Evolutionary conservation across 2,329 filamentous ascomycete species (phyloP).

Genomic region (Diaporthe sp.): DNA sequence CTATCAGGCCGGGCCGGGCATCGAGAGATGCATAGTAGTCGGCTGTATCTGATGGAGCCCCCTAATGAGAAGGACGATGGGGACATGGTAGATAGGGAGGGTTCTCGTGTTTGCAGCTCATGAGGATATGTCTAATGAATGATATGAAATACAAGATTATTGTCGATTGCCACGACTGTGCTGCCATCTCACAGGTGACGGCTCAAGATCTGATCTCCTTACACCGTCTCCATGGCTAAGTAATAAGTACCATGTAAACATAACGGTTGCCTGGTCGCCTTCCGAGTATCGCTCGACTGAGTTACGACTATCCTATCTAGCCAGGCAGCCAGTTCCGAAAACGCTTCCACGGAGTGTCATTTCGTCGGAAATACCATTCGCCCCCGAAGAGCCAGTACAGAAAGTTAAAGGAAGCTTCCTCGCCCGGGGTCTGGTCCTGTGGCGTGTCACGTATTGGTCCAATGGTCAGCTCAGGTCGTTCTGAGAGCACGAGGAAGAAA

Average conservation of each 20-base stretch:
- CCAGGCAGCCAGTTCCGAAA: background rate
- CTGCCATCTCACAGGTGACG: no score
- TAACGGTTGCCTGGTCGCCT: background rate
- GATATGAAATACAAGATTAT: conserved; percentile 34
- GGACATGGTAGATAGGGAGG: conserved; percentile 2
- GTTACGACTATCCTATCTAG: background rate
- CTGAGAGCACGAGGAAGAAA: no score
- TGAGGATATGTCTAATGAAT: conserved; percentile 38
- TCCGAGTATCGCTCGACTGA: background rate
- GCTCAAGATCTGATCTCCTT: no score
- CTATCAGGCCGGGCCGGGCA: background rate
- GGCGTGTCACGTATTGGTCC: background rate
- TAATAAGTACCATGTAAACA: background rate
- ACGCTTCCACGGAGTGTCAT: background rate
- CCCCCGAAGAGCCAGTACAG: background rate
- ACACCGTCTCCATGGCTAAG: background rate
- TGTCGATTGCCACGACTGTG: background rate
- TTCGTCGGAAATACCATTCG: background rate
- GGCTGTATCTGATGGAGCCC: conserved; percentile 19
- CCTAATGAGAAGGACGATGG: conserved; percentile 21
- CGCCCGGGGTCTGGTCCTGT: background rate
- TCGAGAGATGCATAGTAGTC: conserved; percentile 21
- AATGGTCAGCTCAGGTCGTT: background rate
- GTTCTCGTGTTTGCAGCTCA: conserved; percentile 36
- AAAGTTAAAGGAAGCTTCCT: background rate